Evolutionary conservation across 805 yeast genomes (phyloP).

Genomic region (Danielozyma ontarioensis): DNA sequence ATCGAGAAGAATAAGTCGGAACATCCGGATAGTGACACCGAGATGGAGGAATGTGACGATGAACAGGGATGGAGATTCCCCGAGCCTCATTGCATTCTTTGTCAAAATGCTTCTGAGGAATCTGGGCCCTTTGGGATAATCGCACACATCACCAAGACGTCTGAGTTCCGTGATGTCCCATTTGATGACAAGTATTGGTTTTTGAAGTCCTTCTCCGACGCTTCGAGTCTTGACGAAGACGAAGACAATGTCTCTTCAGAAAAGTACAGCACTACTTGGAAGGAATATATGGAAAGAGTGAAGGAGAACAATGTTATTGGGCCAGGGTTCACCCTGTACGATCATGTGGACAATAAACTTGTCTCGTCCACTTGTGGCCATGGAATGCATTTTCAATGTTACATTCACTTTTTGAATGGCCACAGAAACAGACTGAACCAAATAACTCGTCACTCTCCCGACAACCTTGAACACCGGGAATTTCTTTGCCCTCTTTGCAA

Average conservation of each 20-base stretch:
- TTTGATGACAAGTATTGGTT: constrained; percentile 62
- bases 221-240: constrained; percentile 26
- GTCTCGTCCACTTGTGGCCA: constrained; percentile 84
- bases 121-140: constrained; percentile 74
- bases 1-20: constrained; percentile 45
- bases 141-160: constrained; percentile 52
- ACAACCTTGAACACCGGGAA: constrained; percentile 62
- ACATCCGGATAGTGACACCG: constrained; percentile 34
- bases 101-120: constrained; percentile 68
- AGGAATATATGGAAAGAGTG: constrained; percentile 27
- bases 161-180: constrained; percentile 62
- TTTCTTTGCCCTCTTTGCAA: constrained; percentile 90
- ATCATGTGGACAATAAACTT: constrained; percentile 35
- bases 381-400: constrained; percentile 84
- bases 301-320: constrained; percentile 49
- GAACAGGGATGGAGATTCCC: constrained; percentile 59
- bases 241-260: constrained; percentile 10
- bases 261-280: constrained; percentile 28
- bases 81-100: constrained; percentile 69
- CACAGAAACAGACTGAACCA: constrained; percentile 56
- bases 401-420: constrained; percentile 56
- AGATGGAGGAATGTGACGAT: constrained; percentile 31
- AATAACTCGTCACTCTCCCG: constrained; percentile 79
- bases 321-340: constrained; percentile 58
- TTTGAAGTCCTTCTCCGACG: constrained; percentile 53